Evolutionary conservation across 768 basidiomycete species (phyloP).

Genomic region (Botryobasidium botryosum): DNA sequence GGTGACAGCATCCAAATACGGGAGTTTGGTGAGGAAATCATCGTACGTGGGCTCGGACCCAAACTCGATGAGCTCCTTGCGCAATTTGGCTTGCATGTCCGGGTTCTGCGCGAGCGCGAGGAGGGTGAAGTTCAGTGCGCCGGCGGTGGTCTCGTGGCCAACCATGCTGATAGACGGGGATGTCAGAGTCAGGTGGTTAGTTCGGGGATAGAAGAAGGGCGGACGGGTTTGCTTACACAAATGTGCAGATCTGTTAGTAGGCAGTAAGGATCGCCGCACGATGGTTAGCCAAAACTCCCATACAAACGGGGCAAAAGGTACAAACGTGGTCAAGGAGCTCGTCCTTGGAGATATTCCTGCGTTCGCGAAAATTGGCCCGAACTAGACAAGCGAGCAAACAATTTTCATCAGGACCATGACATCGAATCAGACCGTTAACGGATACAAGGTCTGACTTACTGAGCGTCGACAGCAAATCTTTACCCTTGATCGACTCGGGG

Average conservation of each 20-base stretch:
- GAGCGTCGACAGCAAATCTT: constrained; percentile 3
- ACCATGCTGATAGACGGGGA: constrained; percentile 3
- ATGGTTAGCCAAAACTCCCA: neutral
- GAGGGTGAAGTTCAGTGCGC: constrained; percentile 7
- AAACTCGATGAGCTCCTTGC: constrained; percentile 6
- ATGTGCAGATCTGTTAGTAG: neutral
- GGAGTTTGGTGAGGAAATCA: constrained; percentile 9
- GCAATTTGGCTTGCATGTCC: constrained; percentile 10
- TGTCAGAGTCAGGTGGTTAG: neutral
- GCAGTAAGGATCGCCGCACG: neutral
- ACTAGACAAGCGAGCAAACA: neutral
- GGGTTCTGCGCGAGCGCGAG: constrained; percentile 8
- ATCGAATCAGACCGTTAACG: neutral
- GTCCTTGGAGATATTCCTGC: constrained; percentile 5
- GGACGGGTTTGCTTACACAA: neutral
- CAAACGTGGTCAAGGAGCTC: constrained; percentile 9
- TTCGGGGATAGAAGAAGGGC: neutral
- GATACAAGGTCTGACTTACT: neutral
- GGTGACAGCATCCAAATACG: constrained; percentile 9
- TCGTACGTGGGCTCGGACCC: constrained; percentile 4
- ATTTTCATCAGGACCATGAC: neutral
- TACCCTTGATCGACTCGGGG: neutral
- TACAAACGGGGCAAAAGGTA: neutral
- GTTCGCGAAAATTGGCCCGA: neutral
- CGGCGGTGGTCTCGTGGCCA: constrained; percentile 10